Base-by-base conservation (phyloP, 1,284 basidiomycete genomes). In the Cutaneotrichosporon cavernicola region DNA sequence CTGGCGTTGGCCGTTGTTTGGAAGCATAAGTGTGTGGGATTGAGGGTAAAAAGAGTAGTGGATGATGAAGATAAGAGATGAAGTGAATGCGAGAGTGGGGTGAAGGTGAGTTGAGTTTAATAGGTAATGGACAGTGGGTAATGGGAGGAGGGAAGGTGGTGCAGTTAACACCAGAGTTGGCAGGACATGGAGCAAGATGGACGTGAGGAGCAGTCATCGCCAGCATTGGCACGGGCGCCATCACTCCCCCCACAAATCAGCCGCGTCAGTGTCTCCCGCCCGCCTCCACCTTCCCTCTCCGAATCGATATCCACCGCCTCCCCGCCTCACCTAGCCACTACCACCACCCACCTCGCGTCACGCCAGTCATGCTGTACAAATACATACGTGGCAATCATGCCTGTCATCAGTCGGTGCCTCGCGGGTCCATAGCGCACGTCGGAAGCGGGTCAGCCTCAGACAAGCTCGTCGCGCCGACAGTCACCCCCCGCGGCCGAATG, bases 401-500 rank as follows among this genome's bases (percentile, higher is more conserved):
- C 26, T 26, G 26, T 18, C 14, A 43, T 43, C 14, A 13, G 40
- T 43, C 18, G 43, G 43, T 18, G 9, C 51, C 58, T n/a, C 18
- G 34, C 10, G 32, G 31, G 32, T 50, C 47, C 32, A 60, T 22
- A 18, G 18, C 8, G 30, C 18, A 31, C 5, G 53, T 8, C 1
- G 51, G 40, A 2, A 47, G 31, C 22, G 47, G 13, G 18, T 55
- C 36, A 10, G 32, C 34, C 13, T 22, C n/a, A 3, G 55, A 38
- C 18, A 38, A 14, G 7, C 22, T 18, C 30, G 56, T 46, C 14
- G 60, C 62, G 36, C 58, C 52, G 49, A 61, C 32, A 3, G 63
- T 64, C 30, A 64, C 47, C 18, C 63, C 63, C 7, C 63, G 63
- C 8, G 30, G 36, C 8, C 53, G 63, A 18, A 26, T 31, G 3